A percentile compares a stretch with the other conserved stretches of the same genome.
These are phyloP conservation scores for Termitomyces bulborhizus DNA, from an alignment of 768 basidiomycete species.

Conservation along the genomic window DNA sequence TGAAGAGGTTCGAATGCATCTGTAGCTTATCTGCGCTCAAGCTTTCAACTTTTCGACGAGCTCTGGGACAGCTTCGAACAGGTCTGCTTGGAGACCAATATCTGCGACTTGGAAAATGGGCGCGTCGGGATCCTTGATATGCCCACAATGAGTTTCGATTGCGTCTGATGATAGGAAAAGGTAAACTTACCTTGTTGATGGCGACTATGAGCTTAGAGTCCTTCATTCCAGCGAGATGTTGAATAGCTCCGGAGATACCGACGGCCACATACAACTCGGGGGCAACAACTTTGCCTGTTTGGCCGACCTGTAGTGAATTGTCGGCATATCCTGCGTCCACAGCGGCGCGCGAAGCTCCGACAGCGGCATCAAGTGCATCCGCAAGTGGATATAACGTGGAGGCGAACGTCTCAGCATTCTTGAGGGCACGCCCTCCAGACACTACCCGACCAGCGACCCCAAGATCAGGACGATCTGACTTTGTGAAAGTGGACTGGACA, in stretches of 20 bases:
- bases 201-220: slow-evolving; percentile 98
- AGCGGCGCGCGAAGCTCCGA: slow-evolving; percentile 96
- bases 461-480: slow-evolving; percentile 91
- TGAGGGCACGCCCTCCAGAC: slow-evolving; percentile 92
- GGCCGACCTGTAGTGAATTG: slow-evolving; percentile 97
- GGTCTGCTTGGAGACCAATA: slow-evolving; percentile 87
- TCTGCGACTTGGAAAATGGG: slow-evolving; percentile 99
- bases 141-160: slow-evolving; percentile 4
- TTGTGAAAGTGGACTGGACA: slow-evolving; percentile 69
- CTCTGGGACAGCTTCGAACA: slow-evolving; percentile 90
- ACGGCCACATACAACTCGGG: slow-evolving; percentile 95
- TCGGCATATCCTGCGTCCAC: slow-evolving; percentile 98
- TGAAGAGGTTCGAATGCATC: too few relatives aligned
- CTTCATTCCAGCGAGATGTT: slow-evolving; percentile 99
- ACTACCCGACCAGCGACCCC: slow-evolving; percentile 84
- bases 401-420: slow-evolving; percentile 91
- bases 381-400: slow-evolving; percentile 85
- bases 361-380: slow-evolving; percentile 88
- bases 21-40: slow-evolving; percentile 3
- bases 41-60: slow-evolving; percentile 80
- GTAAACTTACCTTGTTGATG: slow-evolving; percentile 76
- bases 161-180: neutral
- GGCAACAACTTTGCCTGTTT: slow-evolving; percentile 98
- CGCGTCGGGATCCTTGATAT: slow-evolving; percentile 81
- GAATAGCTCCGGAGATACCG: slow-evolving; percentile 97